phyloP scores from a whole-genome alignment of 192 early-diverging fungal species.

The Lobosporangium transversale region DNA sequence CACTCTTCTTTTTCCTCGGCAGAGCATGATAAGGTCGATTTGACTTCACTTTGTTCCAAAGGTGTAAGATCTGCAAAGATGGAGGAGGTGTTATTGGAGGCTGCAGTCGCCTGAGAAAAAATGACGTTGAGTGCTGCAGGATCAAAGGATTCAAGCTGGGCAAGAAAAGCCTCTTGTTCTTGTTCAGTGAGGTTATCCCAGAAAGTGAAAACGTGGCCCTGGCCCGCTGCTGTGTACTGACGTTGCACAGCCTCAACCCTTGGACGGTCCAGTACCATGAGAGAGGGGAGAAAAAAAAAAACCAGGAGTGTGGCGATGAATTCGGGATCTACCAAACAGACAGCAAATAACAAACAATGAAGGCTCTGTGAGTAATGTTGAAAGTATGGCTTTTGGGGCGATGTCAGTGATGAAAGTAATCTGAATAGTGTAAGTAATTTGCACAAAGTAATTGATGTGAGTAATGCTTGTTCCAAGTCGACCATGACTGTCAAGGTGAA shows the following conservation, averaged over 20 bases:
- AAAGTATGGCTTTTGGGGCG: too few species aligned
- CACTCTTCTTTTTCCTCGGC: conserved; percentile 63
- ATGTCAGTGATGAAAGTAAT: too few species aligned
- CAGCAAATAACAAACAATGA: too few species aligned
- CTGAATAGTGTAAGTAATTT: too few species aligned
- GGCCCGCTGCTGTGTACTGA: conserved; percentile 70
- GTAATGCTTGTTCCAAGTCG: too few species aligned
- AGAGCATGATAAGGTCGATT: conserved; percentile 57
- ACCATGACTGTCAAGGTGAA: too few species aligned
- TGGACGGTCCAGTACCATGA: conserved; percentile 2
- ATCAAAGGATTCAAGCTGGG: conserved; percentile 76
- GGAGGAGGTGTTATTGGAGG: conserved; percentile 29
- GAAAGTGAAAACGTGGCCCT: conserved; percentile 87
- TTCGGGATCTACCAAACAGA: too few species aligned
- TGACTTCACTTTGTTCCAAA: conserved; percentile 68
- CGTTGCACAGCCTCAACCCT: conserved; percentile 17
- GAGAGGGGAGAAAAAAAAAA: not conserved
- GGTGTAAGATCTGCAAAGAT: conserved; percentile 63
- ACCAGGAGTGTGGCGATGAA: conserved; percentile 1
- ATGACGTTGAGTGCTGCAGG: conserved; percentile 77
- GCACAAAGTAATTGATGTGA: too few species aligned
- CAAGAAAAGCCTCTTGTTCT: conserved; percentile 64
- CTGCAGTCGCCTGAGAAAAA: conserved; percentile 69
- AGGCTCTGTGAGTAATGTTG: too few species aligned
- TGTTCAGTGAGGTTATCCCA: conserved; percentile 71